These are phyloP conservation scores for Naganishia sp. DNA, from an alignment of 1,284 basidiomycete species.

Conservation along the genomic window DNA sequence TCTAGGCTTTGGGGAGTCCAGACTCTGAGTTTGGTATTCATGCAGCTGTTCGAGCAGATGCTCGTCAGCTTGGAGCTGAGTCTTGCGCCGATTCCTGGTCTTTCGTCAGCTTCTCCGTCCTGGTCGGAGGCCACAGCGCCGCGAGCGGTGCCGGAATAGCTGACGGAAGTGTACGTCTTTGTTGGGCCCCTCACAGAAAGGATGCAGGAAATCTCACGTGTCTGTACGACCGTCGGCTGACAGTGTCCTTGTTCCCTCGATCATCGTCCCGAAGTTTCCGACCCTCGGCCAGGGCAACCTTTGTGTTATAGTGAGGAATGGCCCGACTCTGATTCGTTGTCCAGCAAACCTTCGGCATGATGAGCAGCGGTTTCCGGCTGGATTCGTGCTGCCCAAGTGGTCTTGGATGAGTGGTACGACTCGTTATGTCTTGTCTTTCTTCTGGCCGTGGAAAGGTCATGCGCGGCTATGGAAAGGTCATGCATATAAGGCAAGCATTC, in stretches of 20 bases:
- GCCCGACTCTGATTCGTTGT: not conserved
- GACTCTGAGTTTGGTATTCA: not conserved
- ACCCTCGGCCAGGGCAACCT: not conserved
- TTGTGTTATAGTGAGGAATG: too few relatives aligned
- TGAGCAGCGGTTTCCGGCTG: conserved; percentile 6
- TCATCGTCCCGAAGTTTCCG: conserved; percentile 7
- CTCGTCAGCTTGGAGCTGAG: too few relatives aligned
- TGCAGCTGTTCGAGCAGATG: too few relatives aligned
- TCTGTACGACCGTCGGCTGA: too few relatives aligned
- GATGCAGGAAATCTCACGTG: not conserved
- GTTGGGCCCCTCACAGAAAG: too few relatives aligned
- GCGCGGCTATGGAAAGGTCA: too few relatives aligned
- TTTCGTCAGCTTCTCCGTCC: too few relatives aligned
- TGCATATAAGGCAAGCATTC: not conserved
- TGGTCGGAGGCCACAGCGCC: too few relatives aligned
- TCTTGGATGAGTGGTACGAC: not conserved
- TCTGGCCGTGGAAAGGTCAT: too few relatives aligned
- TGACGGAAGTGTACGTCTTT: too few relatives aligned
- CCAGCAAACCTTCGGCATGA: conserved; percentile 4
- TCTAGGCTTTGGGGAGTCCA: not conserved
- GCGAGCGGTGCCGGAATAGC: too few relatives aligned
- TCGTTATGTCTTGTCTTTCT: not conserved
- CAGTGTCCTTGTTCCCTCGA: not conserved
- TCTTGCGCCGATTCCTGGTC: too few relatives aligned
- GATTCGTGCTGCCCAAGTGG: not conserved